A percentile compares a stretch with the other conserved stretches of the same genome.
Conservation (phyloP, 129 eudicot genomes). For the Pittosporum tobira region DNA sequence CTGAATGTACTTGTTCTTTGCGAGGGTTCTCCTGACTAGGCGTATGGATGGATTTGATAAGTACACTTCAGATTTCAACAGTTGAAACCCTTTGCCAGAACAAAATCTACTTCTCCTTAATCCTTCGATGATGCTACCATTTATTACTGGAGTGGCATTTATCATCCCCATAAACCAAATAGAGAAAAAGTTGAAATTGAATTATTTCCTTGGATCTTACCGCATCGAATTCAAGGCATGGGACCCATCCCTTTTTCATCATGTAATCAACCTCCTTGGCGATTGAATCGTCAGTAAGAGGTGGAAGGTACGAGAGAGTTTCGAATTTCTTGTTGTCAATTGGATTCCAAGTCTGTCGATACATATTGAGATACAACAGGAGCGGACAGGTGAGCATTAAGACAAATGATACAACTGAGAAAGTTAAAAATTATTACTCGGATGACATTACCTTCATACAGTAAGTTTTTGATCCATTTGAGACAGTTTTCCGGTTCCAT, state of each 20-base stretch:
- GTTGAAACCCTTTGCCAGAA: background rate
- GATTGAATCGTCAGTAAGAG: constrained; percentile 49
- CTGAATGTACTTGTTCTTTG: too few species aligned
- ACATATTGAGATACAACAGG: background rate
- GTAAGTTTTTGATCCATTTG: constrained; percentile 40
- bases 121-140: too few species aligned
- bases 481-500: constrained; percentile 40
- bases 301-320: constrained; percentile 63
- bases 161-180: background rate
- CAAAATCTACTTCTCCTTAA: too few species aligned
- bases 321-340: constrained; percentile 62
- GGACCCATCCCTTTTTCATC: constrained; percentile 62
- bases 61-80: background rate
- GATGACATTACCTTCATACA: constrained; percentile 50
- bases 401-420: background rate
- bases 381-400: background rate
- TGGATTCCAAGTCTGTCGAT: constrained; percentile 51
- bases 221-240: constrained; percentile 54
- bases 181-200: background rate
- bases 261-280: constrained; percentile 64
- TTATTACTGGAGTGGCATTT: too few species aligned
- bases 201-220: constrained; percentile 19
- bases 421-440: constrained; percentile 1
- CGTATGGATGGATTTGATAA: too few species aligned
- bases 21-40: too few species aligned